Evolutionary conservation across 345 rosid species (phyloP), one percentile per base, ranked within the genome.

Genomic region (Schrenkiella parvula): DNA sequence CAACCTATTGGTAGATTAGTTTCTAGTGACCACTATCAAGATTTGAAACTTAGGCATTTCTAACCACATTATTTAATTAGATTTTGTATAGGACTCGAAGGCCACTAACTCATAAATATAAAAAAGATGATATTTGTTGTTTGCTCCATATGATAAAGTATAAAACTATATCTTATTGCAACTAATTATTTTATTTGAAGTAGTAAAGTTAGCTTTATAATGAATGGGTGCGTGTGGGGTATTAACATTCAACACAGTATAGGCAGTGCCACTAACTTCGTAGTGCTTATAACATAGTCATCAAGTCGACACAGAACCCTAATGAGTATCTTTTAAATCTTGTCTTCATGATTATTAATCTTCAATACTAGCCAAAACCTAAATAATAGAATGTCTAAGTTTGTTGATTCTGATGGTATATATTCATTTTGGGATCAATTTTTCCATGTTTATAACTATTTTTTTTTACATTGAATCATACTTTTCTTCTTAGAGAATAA

Each of bases 51-150:
- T 19, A 51, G 17, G 52, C 31, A 19, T 51, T 52, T 19, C 55
- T 44, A 1, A 54, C 67, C 57, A 46, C 11, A 23, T 64, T 43
- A 9, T 55, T 46, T 50, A 50, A 6, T 51, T 31, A 38, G 72
- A 47, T 66, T 66, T 46, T 48, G 28, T 28, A 52, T 61, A 72
- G 73, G 73, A 67, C 73, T 59, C 29, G 56, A 37, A 50, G 22
- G 41, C 78, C 78, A 74, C 68, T 67, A 66, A 39, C 71, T 55
- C 25, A 32, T 37, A 59, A 32, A 60, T 69, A 53, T 61, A 61
- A 48, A 76, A 76, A 76, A 76, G 75, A 69, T 64, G 60, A 55
- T 52, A 64, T 76, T 70, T 70, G 75, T 54, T 70, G 65, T 70
- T 63, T 70, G 75, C 51, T 70, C 29, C 14, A 25, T 15, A 18